phyloP scores from a whole-genome alignment of 176 grass and related monocot species.

The Carex kokanica region DNA sequence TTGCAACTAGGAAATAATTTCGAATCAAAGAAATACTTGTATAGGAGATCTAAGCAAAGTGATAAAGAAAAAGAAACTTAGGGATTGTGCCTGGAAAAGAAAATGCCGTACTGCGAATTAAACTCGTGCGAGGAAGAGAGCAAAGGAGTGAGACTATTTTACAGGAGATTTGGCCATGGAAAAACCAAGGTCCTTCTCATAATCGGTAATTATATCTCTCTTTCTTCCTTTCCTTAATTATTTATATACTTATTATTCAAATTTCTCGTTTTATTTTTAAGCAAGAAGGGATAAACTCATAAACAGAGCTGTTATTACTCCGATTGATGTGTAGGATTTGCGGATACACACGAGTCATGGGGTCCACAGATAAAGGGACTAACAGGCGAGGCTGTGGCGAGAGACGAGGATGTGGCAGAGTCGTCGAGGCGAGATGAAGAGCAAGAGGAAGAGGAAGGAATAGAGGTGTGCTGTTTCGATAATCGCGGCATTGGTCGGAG shows the following conservation, averaged over 20 bases:
- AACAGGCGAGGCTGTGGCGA: slow-evolving; percentile 33
- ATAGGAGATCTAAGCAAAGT: too few species aligned
- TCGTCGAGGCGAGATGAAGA: neutral
- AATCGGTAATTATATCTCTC: slow-evolving; percentile 35
- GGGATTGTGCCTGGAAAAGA: neutral
- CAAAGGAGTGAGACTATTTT: slow-evolving; percentile 38
- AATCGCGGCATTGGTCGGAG: slow-evolving; percentile 65
- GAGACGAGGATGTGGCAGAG: slow-evolving; percentile 39
- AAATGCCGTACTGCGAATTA: slow-evolving; percentile 56
- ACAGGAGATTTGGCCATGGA: slow-evolving; percentile 51
- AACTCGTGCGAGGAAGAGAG: slow-evolving; percentile 7
- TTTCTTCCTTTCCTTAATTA: neutral
- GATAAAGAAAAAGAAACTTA: neutral
- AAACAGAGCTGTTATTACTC: neutral
- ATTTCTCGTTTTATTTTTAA: neutral
- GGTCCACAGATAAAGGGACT: slow-evolving; percentile 60
- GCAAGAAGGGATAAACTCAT: too few species aligned
- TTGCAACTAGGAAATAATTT: neutral
- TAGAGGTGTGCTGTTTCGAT: slow-evolving; percentile 79
- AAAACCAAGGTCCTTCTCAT: slow-evolving; percentile 65
- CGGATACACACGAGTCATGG: slow-evolving; percentile 62
- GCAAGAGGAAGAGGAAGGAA: slow-evolving; percentile 34
- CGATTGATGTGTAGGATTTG: slow-evolving; percentile 45
- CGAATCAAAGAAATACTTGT: neutral
- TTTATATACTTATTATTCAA: neutral